Base-by-base conservation (phyloP, 495 filamentous ascomycete genomes). In the Penicillium egyptiacum region DNA sequence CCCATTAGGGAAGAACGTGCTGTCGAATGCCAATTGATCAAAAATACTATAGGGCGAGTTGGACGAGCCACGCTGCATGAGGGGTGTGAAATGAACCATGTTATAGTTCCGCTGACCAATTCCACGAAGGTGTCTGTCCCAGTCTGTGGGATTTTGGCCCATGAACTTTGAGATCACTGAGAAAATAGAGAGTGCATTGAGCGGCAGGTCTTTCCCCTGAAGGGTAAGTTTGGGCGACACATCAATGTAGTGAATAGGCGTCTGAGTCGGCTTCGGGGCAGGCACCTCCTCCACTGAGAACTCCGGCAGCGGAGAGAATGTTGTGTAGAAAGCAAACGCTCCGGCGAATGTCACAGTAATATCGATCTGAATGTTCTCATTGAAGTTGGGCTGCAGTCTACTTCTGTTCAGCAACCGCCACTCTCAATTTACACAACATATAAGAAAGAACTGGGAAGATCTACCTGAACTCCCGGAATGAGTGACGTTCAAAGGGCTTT, bases 111-210 rank as follows among this genome's bases (percentile, higher is more conserved):
- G 82, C 48, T 88, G 84, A 57, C 87, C 85, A 60, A 98, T 94
- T 40, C 94, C 94, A 58, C 82, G 78, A 50, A 98, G 80, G 67
- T 98, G 92, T 16, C 83, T 85, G 55, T 97, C 86, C 92, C 92
- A 99, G 57, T 92, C 87, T 2, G 78, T 76, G 1, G 94, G 92
- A 64, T 90, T 94, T 64, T 86, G 85, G 37, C 95, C 95, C 88
- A 99, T 93, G 78, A 96, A 96, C 73, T 98, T 99, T 53, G 92
- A 96, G 55, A 98, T 88, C 35, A 93, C 79, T n/a, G 95, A 97
- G 72, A 93, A 95, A 43, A 96, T 84, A 0, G 91, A 94, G 8
- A 99, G 78, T 0, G 95, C 89, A 61, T 90, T 86, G 53, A 97
- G 79, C 7, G 94, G 91, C 63, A 97, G 70, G 8, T 83, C 77